Conservation (phyloP, 805 yeast species). For the Zygoascus biomembranicola region DNA sequence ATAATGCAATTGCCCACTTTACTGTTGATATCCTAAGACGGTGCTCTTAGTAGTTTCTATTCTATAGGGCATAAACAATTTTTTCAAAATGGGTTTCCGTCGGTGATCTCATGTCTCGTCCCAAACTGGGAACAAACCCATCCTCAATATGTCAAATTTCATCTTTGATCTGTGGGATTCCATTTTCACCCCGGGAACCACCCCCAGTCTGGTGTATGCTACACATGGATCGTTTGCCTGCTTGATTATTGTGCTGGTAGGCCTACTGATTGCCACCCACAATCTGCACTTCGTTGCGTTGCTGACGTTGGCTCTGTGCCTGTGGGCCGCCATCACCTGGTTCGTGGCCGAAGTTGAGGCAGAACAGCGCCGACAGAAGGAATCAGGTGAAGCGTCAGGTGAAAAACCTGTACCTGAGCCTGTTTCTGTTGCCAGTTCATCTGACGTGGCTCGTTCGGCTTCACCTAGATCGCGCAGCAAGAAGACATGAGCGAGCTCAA, state of each 20-base stretch:
- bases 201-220: slow-evolving; percentile 82
- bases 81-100: too few relatives aligned
- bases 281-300: slow-evolving; percentile 57
- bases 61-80: too few relatives aligned
- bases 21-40: too few relatives aligned
- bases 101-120: too few relatives aligned
- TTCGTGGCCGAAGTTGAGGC: slow-evolving; percentile 60
- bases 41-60: too few relatives aligned
- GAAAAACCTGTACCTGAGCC: neutral
- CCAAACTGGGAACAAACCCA: neutral
- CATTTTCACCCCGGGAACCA: slow-evolving; percentile 85
- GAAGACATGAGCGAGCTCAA: slow-evolving; percentile 1
- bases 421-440: neutral
- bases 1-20: too few relatives aligned
- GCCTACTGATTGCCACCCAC: slow-evolving; percentile 52
- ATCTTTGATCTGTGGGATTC: slow-evolving; percentile 78
- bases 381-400: neutral
- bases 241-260: slow-evolving; percentile 46
- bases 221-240: slow-evolving; percentile 77
- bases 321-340: slow-evolving; percentile 86
- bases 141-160: slow-evolving; percentile 17
- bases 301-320: slow-evolving; percentile 46
- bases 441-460: neutral
- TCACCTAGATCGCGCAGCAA: neutral
- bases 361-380: slow-evolving; percentile 13